Base-by-base conservation (phyloP, 345 rosid genomes). In the Streptanthus diversifolius region DNA sequence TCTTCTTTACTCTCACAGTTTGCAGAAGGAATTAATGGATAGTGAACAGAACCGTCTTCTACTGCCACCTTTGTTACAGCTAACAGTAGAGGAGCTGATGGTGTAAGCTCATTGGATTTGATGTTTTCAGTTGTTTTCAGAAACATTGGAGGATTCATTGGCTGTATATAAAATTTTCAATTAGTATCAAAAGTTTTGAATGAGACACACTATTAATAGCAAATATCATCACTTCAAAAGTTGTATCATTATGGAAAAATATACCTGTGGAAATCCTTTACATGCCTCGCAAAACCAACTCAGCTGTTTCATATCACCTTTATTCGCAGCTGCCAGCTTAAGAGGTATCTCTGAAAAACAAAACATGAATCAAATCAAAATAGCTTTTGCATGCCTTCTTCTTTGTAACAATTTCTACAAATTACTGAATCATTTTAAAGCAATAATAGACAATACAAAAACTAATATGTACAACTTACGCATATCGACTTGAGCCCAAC, bases 231-330 rank as follows among this genome's bases (percentile, higher is more conserved):
- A 56, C 37, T n/a, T 56, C 25, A 8, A 32, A 17, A 56, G 13
- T 56, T 30, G 61, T 56, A 9, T 15, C 24, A 22, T 32, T 32
- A 30, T 33, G 58, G 48, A 2, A 49, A 49, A 13, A 36, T 29
- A 33, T 85, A 95, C 99, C 96, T 81, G 95, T 29, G 96, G 84
- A 66, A 84, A 87, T 80, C 99, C 98, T 82, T 90, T 90, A 89
- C 99, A 95, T 25, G 97, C 92, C 81, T 95, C 83, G 67, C 91
- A 92, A 78, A 95, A 95, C 86, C 81, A 81, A 74, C 85, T 83
- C 45, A 95, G 87, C 75, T 92, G 97, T 77, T 84, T 40, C 66
- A 56, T 81, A 70, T 90, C 97, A 48, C 86, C 82, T 80, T 87
- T 96, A 60, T 65, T 84, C 35, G 80, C 87, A 25, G 99, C 77